Evolutionary conservation across 2,329 filamentous ascomycete species (phyloP), one percentile per base, ranked within the genome.

Genomic region (Calonectria montana): DNA sequence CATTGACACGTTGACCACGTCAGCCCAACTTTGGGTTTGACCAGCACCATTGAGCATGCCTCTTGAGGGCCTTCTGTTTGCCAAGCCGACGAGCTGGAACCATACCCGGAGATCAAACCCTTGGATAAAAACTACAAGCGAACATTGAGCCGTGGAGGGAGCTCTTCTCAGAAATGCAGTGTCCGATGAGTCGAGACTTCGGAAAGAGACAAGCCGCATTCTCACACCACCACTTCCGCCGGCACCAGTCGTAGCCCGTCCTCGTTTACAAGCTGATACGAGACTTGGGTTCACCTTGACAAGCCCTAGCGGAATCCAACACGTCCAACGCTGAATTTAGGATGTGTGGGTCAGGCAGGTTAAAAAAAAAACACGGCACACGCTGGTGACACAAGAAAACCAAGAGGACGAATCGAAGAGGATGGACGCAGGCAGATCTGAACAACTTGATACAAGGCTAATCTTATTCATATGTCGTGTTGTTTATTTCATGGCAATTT

Each of bases 1-100:
- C 68, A 55, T 62, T 75, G 73, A 76, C 74, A 74, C 74, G 74
- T 76, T 71, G 70, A 69, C 75, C 69, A 72, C 71, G 69, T 75
- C 73, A 73, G 69, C 71, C 63, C 61, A 67, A 45, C 45, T 61
- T 35, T 57, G 27, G 27, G 18, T 43, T 21, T 62, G 48, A 55
- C 39, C 68, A 35, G 35, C 31, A 35, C 59, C 47, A 45, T 18
- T 62, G 59, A 66, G 53, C 50, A 53, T 45, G 41, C 21, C 39
- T 55, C 16, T 18, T 12, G 27, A 61, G 59, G 50, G 53, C 31
- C 45, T 62, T 45, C n/a, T 69, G n/a, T 39, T 64, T 59, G 45
- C 57, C 55, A 62, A 39, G 25, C n/a, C 21, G 29, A 2, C 27
- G 7, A 25, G n/a, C 29, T 27, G 9, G 57, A 39, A 16, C 21